Base-by-base conservation (phyloP, 2,329 filamentous ascomycete species). In the Aspergillus transmontanensis region DNA sequence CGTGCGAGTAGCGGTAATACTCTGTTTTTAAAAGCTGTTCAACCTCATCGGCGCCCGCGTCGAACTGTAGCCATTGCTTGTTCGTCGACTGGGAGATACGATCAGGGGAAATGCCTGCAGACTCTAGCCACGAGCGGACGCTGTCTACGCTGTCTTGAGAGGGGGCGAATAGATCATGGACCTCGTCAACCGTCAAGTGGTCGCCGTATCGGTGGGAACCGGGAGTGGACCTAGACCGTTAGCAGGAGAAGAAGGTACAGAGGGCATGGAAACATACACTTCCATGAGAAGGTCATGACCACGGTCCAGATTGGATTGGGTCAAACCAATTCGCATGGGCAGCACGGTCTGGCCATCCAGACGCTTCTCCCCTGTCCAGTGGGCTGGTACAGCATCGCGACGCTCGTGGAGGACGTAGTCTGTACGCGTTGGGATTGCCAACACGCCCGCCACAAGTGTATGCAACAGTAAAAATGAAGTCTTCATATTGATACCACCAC, bases 11-110 rank as follows among this genome's bases (percentile, higher is more conserved):
- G 48, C 83, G 71, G 65, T 85, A 81, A 68, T 85, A 87, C 63
- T 85, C 76, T 4, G 85, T 82, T 65, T 81, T 79, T 50, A 88
- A 79, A n/a, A 88, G 78, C 21, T 74, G 71, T 71, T 87, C 85
- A 6, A 82, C 80, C 71, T 88, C 83, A 32, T 79, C 75, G 6
- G 83, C 82, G 9, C 82, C 83, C 6, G 84, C 83, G 59, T 86
- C 80, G 68, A 88, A 86, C 19, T 80, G 75, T 23, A 87, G 70
- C 84, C 85, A 87, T 55, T 82, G 82, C 59, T 82, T 80, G 21
- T 82, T 82, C 41, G 79, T 77, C 0, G 85, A 84, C 54, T 85
- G 80, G 34, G 75, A 76, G 51, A 88, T 78, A 5, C 84, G 79
- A 4, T 77, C 75, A 2, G 74, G 71, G n/a, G 79, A 69, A 54